Evolutionary conservation across 2,329 filamentous ascomycete genomes (phyloP), one percentile per base, ranked within the genome.

Genomic region (Fusarium gaditjirri): DNA sequence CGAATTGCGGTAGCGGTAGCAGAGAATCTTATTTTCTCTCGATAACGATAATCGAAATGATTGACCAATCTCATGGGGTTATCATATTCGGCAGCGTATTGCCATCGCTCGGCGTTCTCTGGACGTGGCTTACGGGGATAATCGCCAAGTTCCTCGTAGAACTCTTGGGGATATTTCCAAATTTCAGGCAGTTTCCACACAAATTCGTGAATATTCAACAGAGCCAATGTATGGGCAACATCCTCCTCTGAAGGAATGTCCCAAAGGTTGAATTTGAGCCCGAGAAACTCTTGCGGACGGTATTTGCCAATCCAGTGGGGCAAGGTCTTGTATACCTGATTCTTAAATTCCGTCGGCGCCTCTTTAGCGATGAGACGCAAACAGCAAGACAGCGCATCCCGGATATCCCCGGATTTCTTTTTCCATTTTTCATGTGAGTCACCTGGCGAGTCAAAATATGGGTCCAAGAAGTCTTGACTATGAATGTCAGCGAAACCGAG

Each of bases 1-100:
- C 43, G 61, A 12, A 76, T 58, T 1, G 71, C 66, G 3, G 5
- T n/a, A 5, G 74, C 63, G 1, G 61, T 36, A 13, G 74, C 73
- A 2, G 71, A 76, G 21, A 71, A 74, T 2, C 31, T 21, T 2
- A 57, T 27, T 11, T 56, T 68, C 1, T 71, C 6, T 0, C 38
- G 61, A 12, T 35, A 5, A 2, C 61, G 61, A 5, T 25, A 8
- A 1, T 13, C 14, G 0, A 41, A 62, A 3, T 13, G 11, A 9
- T 35, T 9, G 5, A 33, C 0, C 4, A 54, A 3, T 10, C 46
- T 33, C 11, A 13, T 23, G 29, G 46, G 46, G 6, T 23, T 54
- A 2, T 25, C 33, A 7, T 33, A 49, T 49, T 49, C 46, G 21
- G 46, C 16, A 13, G 1, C 5, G 16, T 7, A 23, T 33, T 9